These are phyloP conservation scores for Curvularia spicifera DNA, from an alignment of 2,329 filamentous ascomycete species.

Conservation along the genomic window DNA sequence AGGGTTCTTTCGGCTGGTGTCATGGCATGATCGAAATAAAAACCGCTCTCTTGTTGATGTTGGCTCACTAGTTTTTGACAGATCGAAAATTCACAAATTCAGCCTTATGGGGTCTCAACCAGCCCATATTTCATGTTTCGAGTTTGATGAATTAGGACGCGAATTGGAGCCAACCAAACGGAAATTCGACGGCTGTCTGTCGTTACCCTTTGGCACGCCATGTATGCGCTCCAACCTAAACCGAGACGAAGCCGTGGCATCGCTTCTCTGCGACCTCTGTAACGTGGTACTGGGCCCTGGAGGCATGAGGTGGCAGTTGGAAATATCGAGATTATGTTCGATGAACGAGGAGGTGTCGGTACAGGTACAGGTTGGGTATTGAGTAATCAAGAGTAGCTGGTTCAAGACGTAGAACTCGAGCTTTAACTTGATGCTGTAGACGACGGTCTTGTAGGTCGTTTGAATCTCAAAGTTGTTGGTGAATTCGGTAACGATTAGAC, in stretches of 20 bases:
- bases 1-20: not conserved
- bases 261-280: not conserved
- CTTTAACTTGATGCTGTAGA: conserved; percentile 57
- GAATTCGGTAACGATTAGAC: conserved; percentile 50
- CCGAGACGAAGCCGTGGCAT: not conserved
- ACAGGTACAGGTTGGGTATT: not conserved
- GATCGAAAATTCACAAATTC: not conserved
- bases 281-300: not conserved
- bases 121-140: not conserved
- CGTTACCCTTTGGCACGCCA: not conserved
- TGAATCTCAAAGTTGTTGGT: conserved; percentile 38
- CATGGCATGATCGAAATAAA: not conserved
- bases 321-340: not conserved
- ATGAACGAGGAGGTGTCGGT: not conserved
- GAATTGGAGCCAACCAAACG: not conserved
- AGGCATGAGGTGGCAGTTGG: not conserved
- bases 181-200: not conserved
- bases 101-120: not conserved
- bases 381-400: conserved; percentile 17
- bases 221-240: not conserved
- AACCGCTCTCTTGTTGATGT: not conserved
- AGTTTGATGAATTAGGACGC: not conserved
- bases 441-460: conserved; percentile 47
- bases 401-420: conserved; percentile 62
- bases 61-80: not conserved